Conservation (phyloP, 2,329 filamentous ascomycete genomes). For the Colletotrichum somersetense region DNA sequence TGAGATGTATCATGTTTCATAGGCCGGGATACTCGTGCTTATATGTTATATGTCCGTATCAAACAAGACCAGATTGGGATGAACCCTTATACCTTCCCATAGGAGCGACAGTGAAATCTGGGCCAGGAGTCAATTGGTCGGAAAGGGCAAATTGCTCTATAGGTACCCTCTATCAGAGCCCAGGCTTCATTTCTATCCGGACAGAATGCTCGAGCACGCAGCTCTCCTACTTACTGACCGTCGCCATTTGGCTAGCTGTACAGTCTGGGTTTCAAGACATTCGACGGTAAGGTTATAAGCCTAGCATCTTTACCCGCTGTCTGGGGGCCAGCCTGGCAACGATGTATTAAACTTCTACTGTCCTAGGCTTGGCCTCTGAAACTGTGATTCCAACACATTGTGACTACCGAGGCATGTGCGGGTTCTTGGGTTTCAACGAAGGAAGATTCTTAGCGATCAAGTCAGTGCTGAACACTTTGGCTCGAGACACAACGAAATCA, state of each 20-base stretch:
- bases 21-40: not conserved
- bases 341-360: slow-evolving; percentile 17
- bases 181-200: not conserved
- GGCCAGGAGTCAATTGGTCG: not conserved
- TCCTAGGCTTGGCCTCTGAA: slow-evolving; percentile 23
- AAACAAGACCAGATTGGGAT: not conserved
- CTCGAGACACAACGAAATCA: not conserved
- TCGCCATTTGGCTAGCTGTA: not conserved
- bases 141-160: not conserved
- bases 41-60: not conserved
- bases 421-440: slow-evolving; percentile 28
- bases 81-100: not conserved
- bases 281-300: not conserved
- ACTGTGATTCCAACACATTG: slow-evolving; percentile 25
- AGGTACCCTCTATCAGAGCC: not conserved
- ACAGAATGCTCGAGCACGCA: not conserved
- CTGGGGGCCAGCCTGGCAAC: not conserved
- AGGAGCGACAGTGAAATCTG: not conserved
- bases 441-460: slow-evolving; percentile 13
- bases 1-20: not conserved
- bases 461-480: not conserved
- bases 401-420: slow-evolving; percentile 38
- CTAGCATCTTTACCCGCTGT: not conserved
- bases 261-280: not conserved
- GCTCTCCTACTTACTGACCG: not conserved